Conservation (phyloP, 2,329 filamentous ascomycete genomes). For the Daldinia sp. region DNA sequence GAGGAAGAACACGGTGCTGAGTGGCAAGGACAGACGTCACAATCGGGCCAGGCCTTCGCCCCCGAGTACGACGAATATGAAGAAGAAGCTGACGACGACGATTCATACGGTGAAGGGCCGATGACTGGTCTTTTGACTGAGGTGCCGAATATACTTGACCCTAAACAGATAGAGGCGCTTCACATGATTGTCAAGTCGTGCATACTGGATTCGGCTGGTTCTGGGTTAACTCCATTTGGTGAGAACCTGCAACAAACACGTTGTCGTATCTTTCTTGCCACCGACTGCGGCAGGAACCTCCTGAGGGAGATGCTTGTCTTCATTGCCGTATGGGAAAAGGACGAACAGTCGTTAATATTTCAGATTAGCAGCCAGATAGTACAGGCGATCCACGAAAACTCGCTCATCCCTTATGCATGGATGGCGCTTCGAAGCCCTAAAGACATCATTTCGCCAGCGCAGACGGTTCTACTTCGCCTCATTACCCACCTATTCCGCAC, state of each 20-base stretch:
- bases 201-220: constrained; percentile 84
- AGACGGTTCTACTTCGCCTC: constrained; percentile 91
- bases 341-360: constrained; percentile 93
- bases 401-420: constrained; percentile 91
- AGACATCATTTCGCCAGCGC: constrained; percentile 94
- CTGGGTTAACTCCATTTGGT: constrained; percentile 72
- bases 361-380: constrained; percentile 97
- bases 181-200: constrained; percentile 98
- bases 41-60: constrained; percentile 56
- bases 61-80: constrained; percentile 66
- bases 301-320: constrained; percentile 93
- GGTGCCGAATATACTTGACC: constrained; percentile 92
- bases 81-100: constrained; percentile 70
- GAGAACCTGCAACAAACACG: constrained; percentile 91
- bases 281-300: constrained; percentile 91
- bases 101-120: constrained; percentile 82
- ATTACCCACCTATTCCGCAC: constrained; percentile 89
- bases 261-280: constrained; percentile 88
- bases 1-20: constrained; percentile 51
- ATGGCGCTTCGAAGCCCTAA: constrained; percentile 91
- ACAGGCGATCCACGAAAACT: constrained; percentile 89
- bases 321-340: constrained; percentile 96
- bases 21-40: constrained; percentile 56
- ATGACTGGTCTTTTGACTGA: constrained; percentile 89
- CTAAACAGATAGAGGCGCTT: constrained; percentile 93